Percentiles rank a stretch among this genome's conserved stretches.
These are phyloP conservation scores for Hortaea werneckii DNA, from an alignment of 2,329 filamentous ascomycete species.

Conservation along the genomic window DNA sequence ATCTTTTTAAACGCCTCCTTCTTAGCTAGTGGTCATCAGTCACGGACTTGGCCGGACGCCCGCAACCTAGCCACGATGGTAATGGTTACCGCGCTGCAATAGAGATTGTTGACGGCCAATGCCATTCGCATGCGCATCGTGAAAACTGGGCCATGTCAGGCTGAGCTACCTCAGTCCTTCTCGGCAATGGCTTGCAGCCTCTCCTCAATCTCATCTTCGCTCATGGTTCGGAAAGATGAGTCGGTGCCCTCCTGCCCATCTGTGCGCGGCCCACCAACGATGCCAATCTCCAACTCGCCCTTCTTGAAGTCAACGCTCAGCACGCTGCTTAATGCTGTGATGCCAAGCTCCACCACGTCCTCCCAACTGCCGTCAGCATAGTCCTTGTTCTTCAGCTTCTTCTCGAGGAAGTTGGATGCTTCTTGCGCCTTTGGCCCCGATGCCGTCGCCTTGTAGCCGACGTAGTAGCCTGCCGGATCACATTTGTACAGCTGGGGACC, in stretches of 20 bases:
- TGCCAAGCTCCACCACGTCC: constrained; percentile 94
- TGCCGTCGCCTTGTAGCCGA: constrained; percentile 95
- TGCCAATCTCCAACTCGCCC: constrained; percentile 93
- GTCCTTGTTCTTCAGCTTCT: constrained; percentile 99
- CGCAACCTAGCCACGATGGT: not conserved
- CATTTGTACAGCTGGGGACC: constrained; percentile 97
- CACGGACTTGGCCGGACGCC: not conserved
- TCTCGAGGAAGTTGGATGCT: constrained; percentile 95
- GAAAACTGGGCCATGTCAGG: not conserved
- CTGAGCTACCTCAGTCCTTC: constrained; percentile 63
- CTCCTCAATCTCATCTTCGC: constrained; percentile 97
- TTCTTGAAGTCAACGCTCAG: constrained; percentile 99
- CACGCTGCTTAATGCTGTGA: constrained; percentile 88
- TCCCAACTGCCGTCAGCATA: constrained; percentile 86
- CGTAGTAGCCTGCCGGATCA: constrained; percentile 95
- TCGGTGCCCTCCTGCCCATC: constrained; percentile 78
- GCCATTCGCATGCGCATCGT: too few relatives aligned
- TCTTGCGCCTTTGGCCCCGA: constrained; percentile 98
- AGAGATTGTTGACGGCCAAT: too few relatives aligned
- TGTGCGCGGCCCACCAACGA: constrained; percentile 76
- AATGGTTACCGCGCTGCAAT: not conserved
- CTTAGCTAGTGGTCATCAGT: not conserved
- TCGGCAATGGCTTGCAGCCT: constrained; percentile 95
- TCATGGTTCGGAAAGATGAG: constrained; percentile 73
- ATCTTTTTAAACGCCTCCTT: not conserved